These are phyloP conservation scores for Senna siamea DNA, from an alignment of 306 rosid genomes.

Conservation along the genomic window DNA sequence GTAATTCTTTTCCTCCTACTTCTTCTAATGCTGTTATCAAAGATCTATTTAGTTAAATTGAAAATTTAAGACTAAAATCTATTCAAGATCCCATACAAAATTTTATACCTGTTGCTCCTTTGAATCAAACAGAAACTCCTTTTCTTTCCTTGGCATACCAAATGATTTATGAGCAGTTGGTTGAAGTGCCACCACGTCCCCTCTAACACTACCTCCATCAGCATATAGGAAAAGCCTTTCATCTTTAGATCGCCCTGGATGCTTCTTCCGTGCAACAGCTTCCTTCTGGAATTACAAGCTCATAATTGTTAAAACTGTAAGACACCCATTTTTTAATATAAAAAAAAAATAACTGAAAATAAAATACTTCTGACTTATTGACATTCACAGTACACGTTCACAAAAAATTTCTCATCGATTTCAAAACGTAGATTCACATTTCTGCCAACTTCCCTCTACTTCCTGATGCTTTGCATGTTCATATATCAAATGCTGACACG, in stretches of 20 bases:
- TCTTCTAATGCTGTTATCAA: not conserved
- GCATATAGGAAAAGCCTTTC: slow-evolving; percentile 37
- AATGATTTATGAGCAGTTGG: slow-evolving; percentile 57
- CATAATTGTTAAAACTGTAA: not conserved
- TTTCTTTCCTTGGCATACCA: slow-evolving; percentile 67
- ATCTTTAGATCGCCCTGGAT: slow-evolving; percentile 46
- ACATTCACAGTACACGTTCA: not conserved
- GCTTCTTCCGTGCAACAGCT: slow-evolving; percentile 40
- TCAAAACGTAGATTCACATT: not conserved
- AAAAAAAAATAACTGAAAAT: not conserved
- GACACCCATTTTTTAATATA: not conserved
- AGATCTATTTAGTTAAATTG: slow-evolving; percentile 3
- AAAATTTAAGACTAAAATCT: not conserved
- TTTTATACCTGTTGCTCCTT: slow-evolving; percentile 72
- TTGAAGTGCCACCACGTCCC: slow-evolving; percentile 46
- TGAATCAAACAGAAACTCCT: slow-evolving; percentile 52
- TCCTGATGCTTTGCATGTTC: not conserved
- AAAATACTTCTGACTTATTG: not conserved
- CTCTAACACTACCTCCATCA: slow-evolving; percentile 32
- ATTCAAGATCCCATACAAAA: not conserved
- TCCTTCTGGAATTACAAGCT: slow-evolving; percentile 51
- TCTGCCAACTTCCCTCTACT: not conserved
- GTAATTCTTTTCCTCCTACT: not conserved
- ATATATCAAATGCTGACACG: not conserved
- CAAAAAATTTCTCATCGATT: too few relatives aligned